Evolutionary conservation across 345 rosid genomes (phyloP), one percentile per base, ranked within the genome.

Genomic region (Linum trigynum): DNA sequence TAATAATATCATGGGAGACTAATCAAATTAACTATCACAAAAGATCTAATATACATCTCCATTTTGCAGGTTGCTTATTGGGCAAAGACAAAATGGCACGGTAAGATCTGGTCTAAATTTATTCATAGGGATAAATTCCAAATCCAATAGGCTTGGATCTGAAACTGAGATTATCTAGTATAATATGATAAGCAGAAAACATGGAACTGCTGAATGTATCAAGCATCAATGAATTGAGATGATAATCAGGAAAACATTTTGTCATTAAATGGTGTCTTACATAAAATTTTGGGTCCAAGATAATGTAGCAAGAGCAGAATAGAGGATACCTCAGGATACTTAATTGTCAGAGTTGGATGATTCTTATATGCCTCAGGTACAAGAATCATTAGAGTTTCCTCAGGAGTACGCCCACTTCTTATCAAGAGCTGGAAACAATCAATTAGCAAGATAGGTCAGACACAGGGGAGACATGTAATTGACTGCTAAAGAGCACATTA

Each of bases 321-420:
- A 76, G 59, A 48, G 53, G 62, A 40, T 81, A 89, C 98, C 96
- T 94, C 99, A 2, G 99, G 99, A 80, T 90, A 94, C 74, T 90
- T 86, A 64, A 81, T 80, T 7, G 70, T 65, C 74, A 94, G 77
- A 39, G 99, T 94, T 64, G 99, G 99, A 75, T 94, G 99, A 51
- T 90, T 86, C 76, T 85, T 94, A 82, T 94, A 94, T 62, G 99
- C 99, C 79, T 94, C 99, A 68, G 99, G 99, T 69, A 94, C 99
- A 67, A 94, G 97, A 79, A 88, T 88, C 99, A 94, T 94, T 48
- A 94, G 72, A 77, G 96, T 84, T 79, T 94, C 97, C 80, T 94
- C 96, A 62, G 99, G 84, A 70, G 78, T 59, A 58, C 92, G 84
- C 11, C 99, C 99, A 71, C 99, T 86, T 83, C 99, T 87, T 66